Percentiles rank a stretch among this genome's conserved stretches.
These are phyloP conservation scores for Colletotrichum salicis DNA, from an alignment of 2,329 filamentous ascomycete species.

Conservation along the genomic window DNA sequence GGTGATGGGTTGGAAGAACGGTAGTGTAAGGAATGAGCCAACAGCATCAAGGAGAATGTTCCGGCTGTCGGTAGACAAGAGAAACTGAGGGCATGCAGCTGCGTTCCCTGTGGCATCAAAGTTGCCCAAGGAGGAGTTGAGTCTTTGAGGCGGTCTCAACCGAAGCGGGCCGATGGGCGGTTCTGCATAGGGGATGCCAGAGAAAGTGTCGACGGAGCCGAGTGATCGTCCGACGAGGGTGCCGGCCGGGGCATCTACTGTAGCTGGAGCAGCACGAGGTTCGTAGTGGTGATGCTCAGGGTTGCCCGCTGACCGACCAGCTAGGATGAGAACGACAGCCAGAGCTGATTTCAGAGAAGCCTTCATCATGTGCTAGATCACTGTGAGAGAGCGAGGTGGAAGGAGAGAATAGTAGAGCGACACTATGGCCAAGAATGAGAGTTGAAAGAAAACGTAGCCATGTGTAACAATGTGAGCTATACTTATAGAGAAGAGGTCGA, in stretches of 20 bases:
- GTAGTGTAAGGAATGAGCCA: slow-evolving; percentile 62
- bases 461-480: not conserved
- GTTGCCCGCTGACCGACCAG: not conserved
- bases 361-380: slow-evolving; percentile 1
- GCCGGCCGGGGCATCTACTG: slow-evolving; percentile 65
- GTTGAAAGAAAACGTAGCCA: not conserved
- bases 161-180: slow-evolving; percentile 74
- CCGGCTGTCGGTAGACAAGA: slow-evolving; percentile 60
- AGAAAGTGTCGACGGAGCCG: slow-evolving; percentile 72
- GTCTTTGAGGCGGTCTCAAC: slow-evolving; percentile 73
- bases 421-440: not conserved
- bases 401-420: not conserved
- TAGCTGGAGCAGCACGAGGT: slow-evolving; percentile 48
- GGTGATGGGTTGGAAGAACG: slow-evolving; percentile 65
- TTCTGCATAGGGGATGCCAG: slow-evolving; percentile 79
- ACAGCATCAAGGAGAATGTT: slow-evolving; percentile 56
- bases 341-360: not conserved
- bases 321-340: not conserved
- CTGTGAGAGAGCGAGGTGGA: not conserved
- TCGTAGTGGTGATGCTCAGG: not conserved
- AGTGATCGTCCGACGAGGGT: slow-evolving; percentile 63
- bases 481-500: not conserved
- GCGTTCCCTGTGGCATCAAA: slow-evolving; percentile 68
- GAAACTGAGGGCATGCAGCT: slow-evolving; percentile 78
- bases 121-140: slow-evolving; percentile 67